Evolutionary conservation across 2,329 filamentous ascomycete species (phyloP).

Genomic region (Fusarium subtropicale): DNA sequence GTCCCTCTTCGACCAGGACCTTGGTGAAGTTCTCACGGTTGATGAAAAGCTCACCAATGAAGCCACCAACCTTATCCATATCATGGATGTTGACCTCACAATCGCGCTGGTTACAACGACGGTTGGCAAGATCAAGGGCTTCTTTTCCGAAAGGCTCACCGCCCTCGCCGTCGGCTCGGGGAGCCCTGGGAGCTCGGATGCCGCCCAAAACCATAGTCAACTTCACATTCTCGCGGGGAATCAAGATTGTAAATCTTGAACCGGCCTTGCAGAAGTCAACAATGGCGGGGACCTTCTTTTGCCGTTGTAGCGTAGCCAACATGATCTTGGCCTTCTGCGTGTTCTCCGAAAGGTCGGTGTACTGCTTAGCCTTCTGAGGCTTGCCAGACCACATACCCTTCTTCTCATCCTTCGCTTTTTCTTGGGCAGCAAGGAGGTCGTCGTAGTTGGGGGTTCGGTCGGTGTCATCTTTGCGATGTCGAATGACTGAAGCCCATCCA

Average conservation of each 20-base stretch:
- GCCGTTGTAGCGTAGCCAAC: slow-evolving; percentile 84
- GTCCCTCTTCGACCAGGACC: slow-evolving; percentile 89
- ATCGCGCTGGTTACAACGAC: slow-evolving; percentile 90
- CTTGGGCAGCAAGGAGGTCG: slow-evolving; percentile 82
- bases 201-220: slow-evolving; percentile 94
- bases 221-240: slow-evolving; percentile 93
- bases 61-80: slow-evolving; percentile 95
- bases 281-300: slow-evolving; percentile 91
- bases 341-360: slow-evolving; percentile 90
- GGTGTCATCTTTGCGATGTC: slow-evolving; percentile 93
- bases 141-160: slow-evolving; percentile 96
- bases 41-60: slow-evolving; percentile 94
- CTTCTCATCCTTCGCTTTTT: slow-evolving; percentile 84
- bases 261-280: slow-evolving; percentile 99
- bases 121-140: slow-evolving; percentile 90
- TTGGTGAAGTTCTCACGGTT: slow-evolving; percentile 97
- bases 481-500: slow-evolving; percentile 92
- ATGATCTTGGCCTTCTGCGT: slow-evolving; percentile 97
- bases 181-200: slow-evolving; percentile 89
- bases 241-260: slow-evolving; percentile 89
- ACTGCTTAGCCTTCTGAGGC: slow-evolving; percentile 82
- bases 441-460: slow-evolving; percentile 96
- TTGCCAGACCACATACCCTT: slow-evolving; percentile 98
- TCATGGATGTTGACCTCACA: slow-evolving; percentile 96
- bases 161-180: slow-evolving; percentile 77